phyloP scores from a whole-genome alignment of 768 basidiomycete genomes.

The Russula emetica region DNA sequence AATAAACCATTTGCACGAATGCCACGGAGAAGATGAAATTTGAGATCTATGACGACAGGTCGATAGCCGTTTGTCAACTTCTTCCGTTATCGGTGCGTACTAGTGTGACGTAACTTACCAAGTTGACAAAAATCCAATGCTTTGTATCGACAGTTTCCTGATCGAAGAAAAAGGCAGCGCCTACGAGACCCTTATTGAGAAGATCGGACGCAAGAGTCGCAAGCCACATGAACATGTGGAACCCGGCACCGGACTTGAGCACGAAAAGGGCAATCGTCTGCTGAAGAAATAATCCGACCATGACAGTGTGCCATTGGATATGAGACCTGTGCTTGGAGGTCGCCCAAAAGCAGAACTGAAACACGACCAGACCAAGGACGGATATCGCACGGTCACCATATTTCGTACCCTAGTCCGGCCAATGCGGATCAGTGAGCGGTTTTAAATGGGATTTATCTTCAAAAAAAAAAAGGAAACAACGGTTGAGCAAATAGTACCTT shows the following conservation, averaged over 20 bases:
- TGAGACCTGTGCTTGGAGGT: constrained; percentile 58
- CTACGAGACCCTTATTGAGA: constrained; percentile 59
- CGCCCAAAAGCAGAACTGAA: constrained; percentile 71
- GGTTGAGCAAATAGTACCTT: constrained; percentile 23
- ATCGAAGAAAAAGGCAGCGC: constrained; percentile 82
- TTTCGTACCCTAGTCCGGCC: constrained; percentile 44
- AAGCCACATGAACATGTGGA: constrained; percentile 78
- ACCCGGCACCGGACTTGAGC: constrained; percentile 81
- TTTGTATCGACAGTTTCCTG: constrained; percentile 50
- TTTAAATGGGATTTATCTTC: background rate
- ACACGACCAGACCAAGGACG: constrained; percentile 72
- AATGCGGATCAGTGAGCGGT: constrained; percentile 18
- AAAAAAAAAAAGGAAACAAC: background rate
- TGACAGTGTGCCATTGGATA: constrained; percentile 80
- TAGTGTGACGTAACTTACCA: constrained; percentile 46
- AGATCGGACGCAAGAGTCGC: constrained; percentile 79
- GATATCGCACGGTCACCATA: constrained; percentile 81
- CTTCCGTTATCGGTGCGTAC: background rate
- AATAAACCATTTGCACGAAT: constrained; percentile 87
- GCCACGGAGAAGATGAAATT: constrained; percentile 95
- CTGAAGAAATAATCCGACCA: constrained; percentile 81
- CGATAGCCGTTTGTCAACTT: background rate
- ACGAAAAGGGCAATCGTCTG: constrained; percentile 87
- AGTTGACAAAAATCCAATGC: constrained; percentile 84
- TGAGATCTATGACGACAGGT: constrained; percentile 43